A percentile compares a stretch with the other conserved stretches of the same genome.
These are phyloP conservation scores for Angophora floribunda DNA, from an alignment of 345 rosid genomes.

Conservation along the genomic window DNA sequence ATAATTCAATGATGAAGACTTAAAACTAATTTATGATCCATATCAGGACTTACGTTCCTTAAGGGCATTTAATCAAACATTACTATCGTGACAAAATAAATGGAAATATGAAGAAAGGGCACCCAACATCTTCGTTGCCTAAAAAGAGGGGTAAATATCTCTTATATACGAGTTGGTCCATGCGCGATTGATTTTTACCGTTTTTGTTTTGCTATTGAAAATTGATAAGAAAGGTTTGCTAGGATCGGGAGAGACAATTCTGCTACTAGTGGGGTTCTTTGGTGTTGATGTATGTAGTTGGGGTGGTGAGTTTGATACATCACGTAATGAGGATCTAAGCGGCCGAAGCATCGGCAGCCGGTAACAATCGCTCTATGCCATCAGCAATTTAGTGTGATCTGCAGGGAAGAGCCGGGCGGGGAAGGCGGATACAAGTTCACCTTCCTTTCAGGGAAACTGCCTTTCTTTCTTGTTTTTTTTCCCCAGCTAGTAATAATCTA, in stretches of 20 bases:
- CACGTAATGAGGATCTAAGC: not conserved
- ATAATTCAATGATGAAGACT: too few relatives aligned
- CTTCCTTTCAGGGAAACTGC: not conserved
- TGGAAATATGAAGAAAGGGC: too few relatives aligned
- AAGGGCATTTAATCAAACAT: too few relatives aligned
- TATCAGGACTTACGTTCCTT: too few relatives aligned
- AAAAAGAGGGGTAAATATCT: too few relatives aligned
- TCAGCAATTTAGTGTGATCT: not conserved
- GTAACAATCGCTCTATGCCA: not conserved
- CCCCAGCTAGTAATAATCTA: not conserved
- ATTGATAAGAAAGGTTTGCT: not conserved
- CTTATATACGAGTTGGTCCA: too few relatives aligned
- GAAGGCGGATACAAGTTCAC: rapidly evolving
- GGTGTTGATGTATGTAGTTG: not conserved
- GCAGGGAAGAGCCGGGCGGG: too few relatives aligned
- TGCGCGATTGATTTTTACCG: too few relatives aligned
- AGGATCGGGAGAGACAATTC: not conserved
- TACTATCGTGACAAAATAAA: too few relatives aligned
- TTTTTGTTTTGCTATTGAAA: not conserved
- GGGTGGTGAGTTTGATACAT: not conserved
- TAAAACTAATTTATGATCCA: too few relatives aligned
- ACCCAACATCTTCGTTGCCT: too few relatives aligned
- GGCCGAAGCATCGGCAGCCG: rapidly evolving
- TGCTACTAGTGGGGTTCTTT: not conserved
- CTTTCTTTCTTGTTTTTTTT: not conserved